Percentiles rank a stretch among this genome's conserved stretches.
These are phyloP conservation scores for Canariomyces notabilis DNA, from an alignment of 2,329 filamentous ascomycete species.

Conservation along the genomic window DNA sequence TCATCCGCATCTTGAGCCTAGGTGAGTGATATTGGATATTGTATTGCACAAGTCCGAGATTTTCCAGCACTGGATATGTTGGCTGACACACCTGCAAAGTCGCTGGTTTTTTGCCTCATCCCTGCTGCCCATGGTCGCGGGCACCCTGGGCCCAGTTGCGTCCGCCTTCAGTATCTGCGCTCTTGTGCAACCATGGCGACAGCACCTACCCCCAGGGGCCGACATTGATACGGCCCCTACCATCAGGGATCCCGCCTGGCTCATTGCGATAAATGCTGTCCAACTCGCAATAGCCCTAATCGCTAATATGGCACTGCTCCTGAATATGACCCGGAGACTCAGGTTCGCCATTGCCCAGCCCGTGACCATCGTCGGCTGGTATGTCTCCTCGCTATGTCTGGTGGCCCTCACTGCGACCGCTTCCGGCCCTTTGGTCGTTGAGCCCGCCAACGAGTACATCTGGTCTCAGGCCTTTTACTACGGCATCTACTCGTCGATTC, in stretches of 20 bases:
- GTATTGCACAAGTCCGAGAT: neutral
- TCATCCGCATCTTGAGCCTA: conserved; percentile 40
- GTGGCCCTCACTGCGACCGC: conserved; percentile 63
- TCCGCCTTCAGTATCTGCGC: conserved; percentile 85
- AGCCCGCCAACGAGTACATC: conserved; percentile 47
- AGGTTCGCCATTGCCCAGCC: conserved; percentile 79
- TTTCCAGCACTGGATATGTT: neutral
- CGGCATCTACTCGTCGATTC: conserved; percentile 68
- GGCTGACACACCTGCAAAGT: conserved; percentile 28
- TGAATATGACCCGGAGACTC: conserved; percentile 79
- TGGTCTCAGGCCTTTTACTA: conserved; percentile 85
- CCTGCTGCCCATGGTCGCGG: conserved; percentile 72
- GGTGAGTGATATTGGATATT: too few species aligned
- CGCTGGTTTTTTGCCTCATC: conserved; percentile 62
- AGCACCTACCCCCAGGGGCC: conserved; percentile 45
- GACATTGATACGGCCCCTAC: conserved; percentile 46
- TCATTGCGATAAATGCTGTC: conserved; percentile 68
- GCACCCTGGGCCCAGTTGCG: conserved; percentile 78
- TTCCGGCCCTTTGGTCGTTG: conserved; percentile 47
- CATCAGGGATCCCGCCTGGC: conserved; percentile 66
- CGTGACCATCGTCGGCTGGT: conserved; percentile 77
- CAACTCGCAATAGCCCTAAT: conserved; percentile 71
- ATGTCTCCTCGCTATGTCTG: conserved; percentile 59
- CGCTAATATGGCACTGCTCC: conserved; percentile 75
- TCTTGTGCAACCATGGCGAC: conserved; percentile 74